phyloP scores from a whole-genome alignment of 1,284 basidiomycete species.

The Chalciporus sp. region DNA sequence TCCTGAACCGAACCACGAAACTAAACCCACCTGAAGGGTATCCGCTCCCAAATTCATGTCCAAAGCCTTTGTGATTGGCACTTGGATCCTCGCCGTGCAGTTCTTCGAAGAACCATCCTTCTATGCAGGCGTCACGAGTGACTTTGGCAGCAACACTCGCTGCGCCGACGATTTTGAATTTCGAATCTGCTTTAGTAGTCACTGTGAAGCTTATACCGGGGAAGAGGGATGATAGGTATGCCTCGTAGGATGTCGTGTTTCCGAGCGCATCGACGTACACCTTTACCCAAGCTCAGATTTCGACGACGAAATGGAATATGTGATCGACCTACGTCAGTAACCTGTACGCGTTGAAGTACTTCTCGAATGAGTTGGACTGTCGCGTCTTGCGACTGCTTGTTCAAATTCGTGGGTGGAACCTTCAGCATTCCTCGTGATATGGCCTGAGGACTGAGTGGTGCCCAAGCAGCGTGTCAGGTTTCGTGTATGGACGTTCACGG shows the following conservation, averaged over 20 bases:
- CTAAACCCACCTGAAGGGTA: constrained; percentile 77
- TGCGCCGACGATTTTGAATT: constrained; percentile 96
- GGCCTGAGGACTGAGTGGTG: constrained; percentile 73
- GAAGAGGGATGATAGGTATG: constrained; percentile 77
- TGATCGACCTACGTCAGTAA: constrained; percentile 67
- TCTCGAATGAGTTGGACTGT: constrained; percentile 88
- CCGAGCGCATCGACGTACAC: constrained; percentile 97
- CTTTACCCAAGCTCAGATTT: constrained; percentile 39
- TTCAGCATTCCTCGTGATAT: constrained; percentile 93
- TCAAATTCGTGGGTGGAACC: constrained; percentile 84
- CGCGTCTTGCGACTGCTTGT: constrained; percentile 90
- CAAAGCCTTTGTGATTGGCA: constrained; percentile 41
- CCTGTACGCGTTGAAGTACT: constrained; percentile 75
- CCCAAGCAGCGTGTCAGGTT: background rate
- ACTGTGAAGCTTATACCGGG: constrained; percentile 88
- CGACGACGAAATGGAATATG: background rate
- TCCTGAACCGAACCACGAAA: background rate
- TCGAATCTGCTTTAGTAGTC: constrained; percentile 89
- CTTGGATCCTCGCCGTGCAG: constrained; percentile 24
- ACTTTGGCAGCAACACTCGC: constrained; percentile 97
- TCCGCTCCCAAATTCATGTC: constrained; percentile 73
- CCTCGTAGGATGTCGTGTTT: constrained; percentile 82
- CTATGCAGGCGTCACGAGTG: constrained; percentile 89
- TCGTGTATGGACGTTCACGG: background rate
- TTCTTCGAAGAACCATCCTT: constrained; percentile 83